Conservation (phyloP, 306 rosid species). For the Medicago truncatula region DNA sequence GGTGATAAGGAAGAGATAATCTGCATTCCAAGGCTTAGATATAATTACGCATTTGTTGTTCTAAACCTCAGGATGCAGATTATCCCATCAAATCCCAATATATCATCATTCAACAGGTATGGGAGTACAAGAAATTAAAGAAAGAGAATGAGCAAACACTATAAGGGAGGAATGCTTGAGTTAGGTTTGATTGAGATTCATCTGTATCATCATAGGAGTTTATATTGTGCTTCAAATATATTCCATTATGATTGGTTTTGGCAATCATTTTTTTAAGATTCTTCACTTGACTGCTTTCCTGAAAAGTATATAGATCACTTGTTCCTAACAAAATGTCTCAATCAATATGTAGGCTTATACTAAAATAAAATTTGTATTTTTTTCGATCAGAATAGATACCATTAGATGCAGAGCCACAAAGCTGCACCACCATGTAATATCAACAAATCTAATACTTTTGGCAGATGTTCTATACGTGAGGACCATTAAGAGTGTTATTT, state of each 20-base stretch:
- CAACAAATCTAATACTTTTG: too few relatives aligned
- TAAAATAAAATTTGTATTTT: too few relatives aligned
- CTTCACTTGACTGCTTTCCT: neutral
- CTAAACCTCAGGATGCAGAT: slow-evolving; percentile 50
- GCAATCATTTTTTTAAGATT: neutral
- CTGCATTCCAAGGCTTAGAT: neutral
- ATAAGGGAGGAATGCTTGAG: slow-evolving; percentile 19
- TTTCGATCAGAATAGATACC: neutral
- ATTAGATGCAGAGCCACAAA: neutral
- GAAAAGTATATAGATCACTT: neutral
- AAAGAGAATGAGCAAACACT: slow-evolving; percentile 12
- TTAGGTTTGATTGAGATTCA: neutral
- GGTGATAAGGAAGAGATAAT: slow-evolving; percentile 7
- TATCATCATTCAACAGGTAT: too few relatives aligned
- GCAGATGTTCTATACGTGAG: too few relatives aligned
- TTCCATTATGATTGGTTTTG: neutral
- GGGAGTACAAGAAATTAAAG: neutral
- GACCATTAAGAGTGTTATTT: slow-evolving; percentile 1
- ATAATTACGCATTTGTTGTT: slow-evolving; percentile 35
- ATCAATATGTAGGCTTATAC: neutral
- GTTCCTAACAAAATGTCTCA: neutral
- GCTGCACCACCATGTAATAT: neutral
- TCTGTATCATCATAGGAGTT: neutral
- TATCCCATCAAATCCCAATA: slow-evolving; percentile 6
- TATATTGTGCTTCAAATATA: neutral